A percentile compares a stretch with the other conserved stretches of the same genome.
These are phyloP conservation scores for Penicillium janthinellum DNA, from an alignment of 2,329 filamentous ascomycete genomes.

Conservation along the genomic window DNA sequence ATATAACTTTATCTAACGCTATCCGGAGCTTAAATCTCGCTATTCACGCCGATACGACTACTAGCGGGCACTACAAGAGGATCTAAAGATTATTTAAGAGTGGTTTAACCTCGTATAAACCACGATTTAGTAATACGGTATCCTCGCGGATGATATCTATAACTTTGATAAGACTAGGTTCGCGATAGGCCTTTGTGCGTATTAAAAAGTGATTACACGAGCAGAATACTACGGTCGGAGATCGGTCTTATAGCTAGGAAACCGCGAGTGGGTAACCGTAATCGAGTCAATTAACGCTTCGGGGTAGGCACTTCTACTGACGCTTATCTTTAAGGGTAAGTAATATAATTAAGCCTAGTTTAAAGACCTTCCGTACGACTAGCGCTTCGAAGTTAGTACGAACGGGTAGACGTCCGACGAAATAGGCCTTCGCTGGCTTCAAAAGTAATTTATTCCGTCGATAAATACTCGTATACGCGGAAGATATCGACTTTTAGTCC, in stretches of 20 bases:
- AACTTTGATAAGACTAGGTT: constrained; percentile 15
- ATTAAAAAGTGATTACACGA: constrained; percentile 10
- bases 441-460: constrained; percentile 1
- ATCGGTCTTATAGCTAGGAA: neutral
- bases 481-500: neutral
- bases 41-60: constrained; percentile 1
- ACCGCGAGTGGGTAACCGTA: neutral
- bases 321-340: constrained; percentile 9
- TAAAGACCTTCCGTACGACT: constrained; percentile 3
- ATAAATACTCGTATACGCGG: neutral
- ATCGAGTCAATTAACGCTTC: neutral
- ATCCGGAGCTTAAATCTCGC: neutral
- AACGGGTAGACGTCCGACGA: constrained; percentile 1
- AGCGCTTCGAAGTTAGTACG: neutral
- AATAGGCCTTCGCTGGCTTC: no score
- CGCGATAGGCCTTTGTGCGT: constrained; percentile 4
- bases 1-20: no score
- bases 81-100: neutral
- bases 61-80: neutral
- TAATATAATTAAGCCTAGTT: neutral
- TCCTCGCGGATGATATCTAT: constrained; percentile 8
- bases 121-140: neutral
- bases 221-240: neutral
- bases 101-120: no score
- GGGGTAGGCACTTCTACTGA: constrained; percentile 1